These are phyloP conservation scores for Fusarium brevicatenulatum DNA, from an alignment of 2,329 filamentous ascomycete species.

Conservation along the genomic window DNA sequence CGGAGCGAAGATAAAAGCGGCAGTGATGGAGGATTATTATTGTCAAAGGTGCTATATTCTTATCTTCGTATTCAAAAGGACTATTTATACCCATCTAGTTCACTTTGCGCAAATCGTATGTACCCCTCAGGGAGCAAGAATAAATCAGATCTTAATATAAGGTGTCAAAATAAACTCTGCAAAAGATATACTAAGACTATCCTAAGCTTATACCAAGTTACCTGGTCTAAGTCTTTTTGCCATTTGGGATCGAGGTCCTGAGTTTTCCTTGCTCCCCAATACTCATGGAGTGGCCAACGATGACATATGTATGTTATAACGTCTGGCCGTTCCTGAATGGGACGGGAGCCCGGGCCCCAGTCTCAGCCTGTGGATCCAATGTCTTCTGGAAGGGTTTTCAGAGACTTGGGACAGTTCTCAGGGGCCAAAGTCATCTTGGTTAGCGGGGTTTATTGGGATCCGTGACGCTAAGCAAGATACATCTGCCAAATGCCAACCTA, in stretches of 20 bases:
- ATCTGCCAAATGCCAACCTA: not conserved
- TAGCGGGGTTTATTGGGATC: constrained; percentile 14
- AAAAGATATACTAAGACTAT: not conserved
- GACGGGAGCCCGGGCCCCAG: not conserved
- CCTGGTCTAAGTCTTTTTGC: not conserved
- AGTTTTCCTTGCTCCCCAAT: not conserved
- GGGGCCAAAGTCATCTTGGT: constrained; percentile 6
- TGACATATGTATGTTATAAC: not conserved
- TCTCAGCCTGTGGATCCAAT: not conserved
- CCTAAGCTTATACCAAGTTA: not conserved
- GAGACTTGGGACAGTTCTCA: constrained; percentile 27
- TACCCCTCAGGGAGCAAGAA: not conserved
- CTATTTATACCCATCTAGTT: not conserved
- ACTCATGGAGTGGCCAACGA: not conserved
- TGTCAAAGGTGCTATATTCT: not conserved
- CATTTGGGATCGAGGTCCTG: not conserved
- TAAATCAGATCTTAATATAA: not conserved
- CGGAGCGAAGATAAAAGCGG: not conserved
- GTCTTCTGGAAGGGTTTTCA: constrained; percentile 37
- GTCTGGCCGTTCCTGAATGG: not conserved
- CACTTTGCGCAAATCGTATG: not conserved
- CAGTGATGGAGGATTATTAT: not conserved
- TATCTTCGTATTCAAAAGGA: not conserved
- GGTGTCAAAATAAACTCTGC: not conserved
- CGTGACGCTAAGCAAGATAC: constrained; percentile 7